A percentile compares a stretch with the other conserved stretches of the same genome.
Conservation (phyloP, 352 stramenopile species). For the Poterioochromonas sp. region DNA sequence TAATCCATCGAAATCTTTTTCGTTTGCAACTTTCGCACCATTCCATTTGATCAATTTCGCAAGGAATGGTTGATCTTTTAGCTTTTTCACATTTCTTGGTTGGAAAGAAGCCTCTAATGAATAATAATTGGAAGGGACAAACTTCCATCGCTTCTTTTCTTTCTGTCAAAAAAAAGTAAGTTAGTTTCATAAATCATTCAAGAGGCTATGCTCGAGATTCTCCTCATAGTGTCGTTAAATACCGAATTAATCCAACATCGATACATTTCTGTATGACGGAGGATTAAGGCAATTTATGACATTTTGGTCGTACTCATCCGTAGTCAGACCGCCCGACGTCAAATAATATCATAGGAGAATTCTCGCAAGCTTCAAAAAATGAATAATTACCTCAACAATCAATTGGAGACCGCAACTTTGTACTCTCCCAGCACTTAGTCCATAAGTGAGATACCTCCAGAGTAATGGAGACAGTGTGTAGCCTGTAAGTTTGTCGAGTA, state of each 20-base stretch:
- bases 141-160: not conserved
- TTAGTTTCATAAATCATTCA: too few species aligned
- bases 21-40: not conserved
- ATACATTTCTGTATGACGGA: not conserved
- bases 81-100: not conserved
- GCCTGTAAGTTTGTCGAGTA: slow-evolving; percentile 51
- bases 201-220: too few species aligned
- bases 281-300: too few species aligned
- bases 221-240: too few species aligned
- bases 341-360: not conserved
- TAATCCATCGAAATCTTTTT: slow-evolving; percentile 33
- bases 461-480: slow-evolving; percentile 56
- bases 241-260: too few species aligned
- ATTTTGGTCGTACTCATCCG: not conserved
- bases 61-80: not conserved
- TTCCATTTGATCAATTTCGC: slow-evolving; percentile 5
- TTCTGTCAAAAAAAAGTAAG: not conserved
- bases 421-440: slow-evolving; percentile 42
- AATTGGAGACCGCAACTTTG: slow-evolving; percentile 54
- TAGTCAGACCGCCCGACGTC: slow-evolving; percentile 4
- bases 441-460: slow-evolving; percentile 42
- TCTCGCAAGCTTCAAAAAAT: not conserved
- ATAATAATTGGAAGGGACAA: not conserved
- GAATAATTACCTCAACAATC: slow-evolving; percentile 45
- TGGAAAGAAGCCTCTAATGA: not conserved